phyloP scores from a whole-genome alignment of 371 early-diverging fungal genomes.

The Mortierella sp. region DNA sequence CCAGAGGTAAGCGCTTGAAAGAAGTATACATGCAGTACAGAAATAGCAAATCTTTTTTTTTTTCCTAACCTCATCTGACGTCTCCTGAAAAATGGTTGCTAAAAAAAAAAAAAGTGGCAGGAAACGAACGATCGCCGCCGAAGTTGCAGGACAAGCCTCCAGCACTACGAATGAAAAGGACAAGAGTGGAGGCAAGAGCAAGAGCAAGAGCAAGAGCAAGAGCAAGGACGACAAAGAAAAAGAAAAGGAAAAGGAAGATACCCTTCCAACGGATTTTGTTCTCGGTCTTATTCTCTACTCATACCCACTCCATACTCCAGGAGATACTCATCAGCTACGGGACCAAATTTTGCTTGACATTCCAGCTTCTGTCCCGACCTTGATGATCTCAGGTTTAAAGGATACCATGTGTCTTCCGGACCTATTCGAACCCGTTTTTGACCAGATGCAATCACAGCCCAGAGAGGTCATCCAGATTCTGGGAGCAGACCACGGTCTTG shows the following conservation, averaged over 20 bases:
- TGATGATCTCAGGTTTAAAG: conserved; percentile 42
- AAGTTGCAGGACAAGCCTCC: neutral
- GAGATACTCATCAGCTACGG: conserved; percentile 38
- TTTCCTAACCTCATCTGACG: too few species aligned
- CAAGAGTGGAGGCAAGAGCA: neutral
- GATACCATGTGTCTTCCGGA: conserved; percentile 43
- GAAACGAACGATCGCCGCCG: conserved; percentile 7
- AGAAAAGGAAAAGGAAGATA: neutral
- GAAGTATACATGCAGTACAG: too few species aligned
- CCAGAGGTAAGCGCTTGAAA: conserved; percentile 27
- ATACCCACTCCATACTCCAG: conserved; percentile 40
- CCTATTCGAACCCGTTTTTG: conserved; percentile 31
- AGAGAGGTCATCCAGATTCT: conserved; percentile 31
- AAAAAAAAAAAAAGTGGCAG: neutral
- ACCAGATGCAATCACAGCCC: conserved; percentile 31
- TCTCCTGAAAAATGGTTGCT: neutral
- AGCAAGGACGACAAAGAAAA: neutral
- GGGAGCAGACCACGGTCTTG: conserved; percentile 42
- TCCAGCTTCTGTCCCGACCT: conserved; percentile 17
- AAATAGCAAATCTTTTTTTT: conserved; percentile 20
- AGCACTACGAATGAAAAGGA: neutral
- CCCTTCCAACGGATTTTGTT: conserved; percentile 20
- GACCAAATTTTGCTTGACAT: conserved; percentile 42
- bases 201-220: neutral
- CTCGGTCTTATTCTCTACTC: conserved; percentile 29